Evolutionary conservation across 2,329 filamentous ascomycete genomes (phyloP).

Genomic region (Lachnellula occidentalis): DNA sequence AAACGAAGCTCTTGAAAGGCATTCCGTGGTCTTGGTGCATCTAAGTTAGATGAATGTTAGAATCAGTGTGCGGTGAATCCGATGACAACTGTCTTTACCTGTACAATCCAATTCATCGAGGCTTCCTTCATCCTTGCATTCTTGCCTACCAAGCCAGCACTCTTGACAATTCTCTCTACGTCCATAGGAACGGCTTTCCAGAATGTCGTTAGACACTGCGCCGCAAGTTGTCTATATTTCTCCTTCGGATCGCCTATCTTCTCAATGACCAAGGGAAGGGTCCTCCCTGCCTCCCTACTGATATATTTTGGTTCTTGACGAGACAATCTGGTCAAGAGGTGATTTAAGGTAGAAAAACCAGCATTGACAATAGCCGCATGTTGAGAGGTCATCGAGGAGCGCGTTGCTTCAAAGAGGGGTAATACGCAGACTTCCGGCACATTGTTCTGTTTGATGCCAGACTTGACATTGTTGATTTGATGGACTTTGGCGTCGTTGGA

Average conservation of each 20-base stretch:
- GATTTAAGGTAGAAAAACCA: constrained; percentile 81
- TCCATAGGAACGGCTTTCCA: constrained; percentile 65
- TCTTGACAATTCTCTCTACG: constrained; percentile 75
- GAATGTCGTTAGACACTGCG: constrained; percentile 71
- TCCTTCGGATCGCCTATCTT: constrained; percentile 86
- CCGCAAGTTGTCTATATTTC: constrained; percentile 69
- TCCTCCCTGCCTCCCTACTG: constrained; percentile 62
- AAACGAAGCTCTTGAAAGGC: constrained; percentile 78
- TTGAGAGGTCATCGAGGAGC: constrained; percentile 67
- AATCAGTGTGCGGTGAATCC: not conserved
- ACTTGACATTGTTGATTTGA: constrained; percentile 71
- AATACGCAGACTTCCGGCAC: constrained; percentile 70
- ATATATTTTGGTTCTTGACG: constrained; percentile 77
- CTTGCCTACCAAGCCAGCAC: constrained; percentile 71
- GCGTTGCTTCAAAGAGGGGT: constrained; percentile 76
- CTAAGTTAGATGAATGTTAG: constrained; percentile 34
- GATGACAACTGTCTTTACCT: constrained; percentile 41
- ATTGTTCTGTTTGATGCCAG: constrained; percentile 86
- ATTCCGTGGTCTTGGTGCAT: constrained; percentile 78
- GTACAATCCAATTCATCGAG: constrained; percentile 78
- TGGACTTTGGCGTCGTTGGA: constrained; percentile 66
- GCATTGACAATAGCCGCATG: constrained; percentile 74
- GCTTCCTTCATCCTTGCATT: constrained; percentile 81
- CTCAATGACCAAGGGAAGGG: constrained; percentile 72
- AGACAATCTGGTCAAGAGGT: constrained; percentile 78